Base-by-base conservation (phyloP, 345 rosid genomes). In the Trapa bicornis region DNA sequence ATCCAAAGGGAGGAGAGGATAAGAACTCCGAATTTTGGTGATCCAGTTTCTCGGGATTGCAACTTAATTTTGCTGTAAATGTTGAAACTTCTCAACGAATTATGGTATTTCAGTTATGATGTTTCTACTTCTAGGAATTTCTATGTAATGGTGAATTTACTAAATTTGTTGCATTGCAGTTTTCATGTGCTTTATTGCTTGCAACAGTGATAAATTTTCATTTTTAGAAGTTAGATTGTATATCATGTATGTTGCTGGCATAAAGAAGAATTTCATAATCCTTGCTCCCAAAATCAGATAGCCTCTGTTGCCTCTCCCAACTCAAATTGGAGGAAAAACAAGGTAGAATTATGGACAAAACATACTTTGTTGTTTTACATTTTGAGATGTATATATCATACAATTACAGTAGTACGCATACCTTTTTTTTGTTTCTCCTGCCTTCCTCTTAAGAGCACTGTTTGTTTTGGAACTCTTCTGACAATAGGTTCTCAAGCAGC, bases 21-120 rank as follows among this genome's bases (percentile, higher is more conserved):
- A 78, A 67, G n/a, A 84, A 76, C 36, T 72, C 77, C 75, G 91
- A 85, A 63, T 93, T 87, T 77, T 94, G 82, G 83, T 42, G 43
- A 65, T 67, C 60, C 17, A 33, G 50, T 56, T 52, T 64, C 54
- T 35, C 6, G 54, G 22, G 7, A 39, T 52, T 13, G 48, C 1
- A 45, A 1, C 11, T 45, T 35, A 15, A 29, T 17, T 50, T 47
- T 62, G 22, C 4, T 64, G 37, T 65, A 43, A 42, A 47, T 15
- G 52, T 65, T 7, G 35, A 9, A 29, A 41, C 42, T 65, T n/a
- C 29, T 4, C 22, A 37, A 5, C 16, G 43, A 13, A 33, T 53
- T 22, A 16, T 10, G 53, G n/a, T 67, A 4, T 16, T 17, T 14
- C 37, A 54, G 61, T 16, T 58, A 38, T 58, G 32, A 29, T 58